phyloP scores from a whole-genome alignment of 2,329 filamentous ascomycete genomes.

The Ascochyta rabiei region DNA sequence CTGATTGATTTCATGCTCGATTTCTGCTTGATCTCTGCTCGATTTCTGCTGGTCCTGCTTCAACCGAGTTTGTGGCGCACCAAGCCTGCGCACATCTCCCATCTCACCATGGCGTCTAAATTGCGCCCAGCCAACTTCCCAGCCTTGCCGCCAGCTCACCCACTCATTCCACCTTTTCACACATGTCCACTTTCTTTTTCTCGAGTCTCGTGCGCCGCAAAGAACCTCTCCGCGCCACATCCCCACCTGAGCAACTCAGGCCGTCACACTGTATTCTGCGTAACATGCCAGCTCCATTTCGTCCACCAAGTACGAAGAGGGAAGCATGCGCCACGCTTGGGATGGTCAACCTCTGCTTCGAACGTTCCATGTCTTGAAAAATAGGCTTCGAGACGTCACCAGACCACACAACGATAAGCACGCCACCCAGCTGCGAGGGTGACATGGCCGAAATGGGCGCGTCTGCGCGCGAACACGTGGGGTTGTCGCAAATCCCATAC shows the following conservation, averaged over 20 bases:
- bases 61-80: conserved; percentile 13
- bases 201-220: conserved; percentile 11
- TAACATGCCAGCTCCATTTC: conserved; percentile 10
- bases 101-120: conserved; percentile 11
- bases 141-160: conserved; percentile 9
- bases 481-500: conserved; percentile 12
- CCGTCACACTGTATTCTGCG: conserved; percentile 16
- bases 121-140: conserved; percentile 10
- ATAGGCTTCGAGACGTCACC: conserved; percentile 1
- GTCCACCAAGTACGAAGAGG: conserved; percentile 2
- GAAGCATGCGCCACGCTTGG: conserved; percentile 3
- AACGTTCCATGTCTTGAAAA: conserved; percentile 9
- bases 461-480: conserved; percentile 20
- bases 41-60: too few relatives aligned
- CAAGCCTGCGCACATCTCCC: conserved; percentile 14
- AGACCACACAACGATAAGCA: conserved; percentile 13
- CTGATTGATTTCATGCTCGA: too few relatives aligned
- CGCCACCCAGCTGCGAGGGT: not conserved
- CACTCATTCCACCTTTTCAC: conserved; percentile 12
- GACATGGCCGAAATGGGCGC: conserved; percentile 13
- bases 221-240: conserved; percentile 1
- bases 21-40: too few relatives aligned
- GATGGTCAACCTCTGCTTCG: not conserved
- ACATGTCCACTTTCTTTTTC: conserved; percentile 7
- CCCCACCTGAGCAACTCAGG: conserved; percentile 10